Evolutionary conservation across 176 grass and related monocot species (phyloP), one percentile per base, ranked within the genome.

Genomic region (Ananas comosus): DNA sequence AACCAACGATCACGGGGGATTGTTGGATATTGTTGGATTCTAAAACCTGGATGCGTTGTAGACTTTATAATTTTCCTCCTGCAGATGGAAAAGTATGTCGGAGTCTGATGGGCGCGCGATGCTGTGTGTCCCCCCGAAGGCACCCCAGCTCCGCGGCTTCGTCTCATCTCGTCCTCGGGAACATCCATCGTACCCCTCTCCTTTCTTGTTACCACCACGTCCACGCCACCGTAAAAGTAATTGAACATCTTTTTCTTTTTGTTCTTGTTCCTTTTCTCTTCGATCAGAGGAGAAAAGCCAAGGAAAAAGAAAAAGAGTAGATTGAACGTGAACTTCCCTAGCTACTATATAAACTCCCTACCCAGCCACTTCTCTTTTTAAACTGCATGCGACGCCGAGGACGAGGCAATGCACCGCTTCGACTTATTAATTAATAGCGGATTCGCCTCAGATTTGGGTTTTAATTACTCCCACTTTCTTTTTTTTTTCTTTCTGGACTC

Each of bases 141-240:
- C 56, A 7, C 4, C 7, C 21, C 56, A 61, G 21, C 56, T 61
- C 56, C 56, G 33, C 56, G 56, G 16, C 56, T 59, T 18, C 21
- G 17, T 61, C 56, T 61, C 53, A 3, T 57, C 56, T 8, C 10
- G 1, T 56, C 3, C 53, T 56, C 33, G 33, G 33, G 33, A 42
- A 42, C 33, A 42, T 42, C 33, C 33, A 42, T 42, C 33, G 33
- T 42, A 42, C 33, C 33, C 33, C 16, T 56, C 53, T 14, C 12
- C 53, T 56, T n/a, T 18, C 4, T 61, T 19, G 56, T 61, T 61
- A 61, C 56, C n/a, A 61, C 56, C n/a, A 61, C 56, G 56, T 61
- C 56, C 56, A 61, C 21, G 56, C 17, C 56, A 61, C 56, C 16
- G 56, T 61, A 22, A 61, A 61, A 61, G 21, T 16, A 61, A 61